phyloP scores from a whole-genome alignment of 495 filamentous ascomycete genomes.

The Pseudomonodictys pantanalensis region DNA sequence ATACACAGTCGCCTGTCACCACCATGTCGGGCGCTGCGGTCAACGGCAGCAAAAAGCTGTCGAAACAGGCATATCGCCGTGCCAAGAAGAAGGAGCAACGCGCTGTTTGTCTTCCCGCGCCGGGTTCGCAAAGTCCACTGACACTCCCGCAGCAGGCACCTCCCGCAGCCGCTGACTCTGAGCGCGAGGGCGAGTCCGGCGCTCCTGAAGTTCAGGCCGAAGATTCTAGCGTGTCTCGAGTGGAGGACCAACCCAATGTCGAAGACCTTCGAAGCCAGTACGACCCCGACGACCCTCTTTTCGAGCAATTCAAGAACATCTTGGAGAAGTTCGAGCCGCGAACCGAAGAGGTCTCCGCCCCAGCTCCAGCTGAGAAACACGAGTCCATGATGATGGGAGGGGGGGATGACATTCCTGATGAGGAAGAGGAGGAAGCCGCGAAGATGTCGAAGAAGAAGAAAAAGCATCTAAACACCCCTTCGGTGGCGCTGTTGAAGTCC shows the following conservation, averaged over 20 bases:
- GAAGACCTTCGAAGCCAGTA: conserved; percentile 37
- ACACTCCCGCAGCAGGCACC: conserved; percentile 9
- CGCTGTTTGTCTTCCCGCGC: background rate
- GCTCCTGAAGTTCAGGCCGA: conserved; percentile 6
- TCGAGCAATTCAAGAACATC: conserved; percentile 76
- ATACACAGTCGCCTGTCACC: background rate
- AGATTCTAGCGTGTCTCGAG: conserved; percentile 17
- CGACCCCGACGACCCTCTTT: conserved; percentile 72
- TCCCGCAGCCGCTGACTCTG: conserved; percentile 7
- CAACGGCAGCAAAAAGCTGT: conserved; percentile 26
- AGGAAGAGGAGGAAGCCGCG: conserved; percentile 68
- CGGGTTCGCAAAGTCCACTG: background rate
- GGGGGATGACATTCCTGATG: conserved; percentile 87
- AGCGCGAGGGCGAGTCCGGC: conserved; percentile 3
- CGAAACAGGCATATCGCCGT: conserved; percentile 40
- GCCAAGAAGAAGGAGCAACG: conserved; percentile 30
- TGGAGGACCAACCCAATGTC: conserved; percentile 45
- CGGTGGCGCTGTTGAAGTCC: conserved; percentile 91
- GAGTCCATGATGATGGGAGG: conserved; percentile 82
- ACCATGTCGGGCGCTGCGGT: conserved; percentile 20
- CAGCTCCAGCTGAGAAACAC: conserved; percentile 77
- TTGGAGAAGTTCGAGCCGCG: conserved; percentile 64
- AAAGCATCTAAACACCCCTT: conserved; percentile 86
- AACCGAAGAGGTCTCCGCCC: conserved; percentile 54
- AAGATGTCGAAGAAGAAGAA: conserved; percentile 89